Evolutionary conservation across 345 rosid species (phyloP), one percentile per base, ranked within the genome.

Genomic region (Corchorus capsularis): DNA sequence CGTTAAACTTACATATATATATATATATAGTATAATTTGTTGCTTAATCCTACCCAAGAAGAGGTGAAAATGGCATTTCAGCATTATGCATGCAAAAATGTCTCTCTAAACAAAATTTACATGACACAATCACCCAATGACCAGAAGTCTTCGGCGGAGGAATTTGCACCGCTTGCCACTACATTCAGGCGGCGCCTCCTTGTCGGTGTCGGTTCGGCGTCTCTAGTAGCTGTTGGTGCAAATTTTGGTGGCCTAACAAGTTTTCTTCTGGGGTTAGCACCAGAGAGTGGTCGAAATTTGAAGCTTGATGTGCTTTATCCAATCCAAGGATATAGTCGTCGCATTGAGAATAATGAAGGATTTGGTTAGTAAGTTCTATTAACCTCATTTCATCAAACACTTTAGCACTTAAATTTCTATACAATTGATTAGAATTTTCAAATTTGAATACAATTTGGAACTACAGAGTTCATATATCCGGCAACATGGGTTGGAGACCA

Each of bases 231-330:
- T 2, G 72, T 89, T 4, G 99, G 99, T 11, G 97, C 99, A 12
- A 89, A 96, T 78, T 96, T 93, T 68, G 88, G 84, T 60, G 94
- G 96, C 75, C 60, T 89, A 61, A 93, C 97, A 0, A 96, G 98
- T 78, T 89, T 78, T n/a, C 57, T 96, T 15, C 94, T 96, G 0
- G 91, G 96, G 9, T 85, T 92, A 9, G 88, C 87, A 3, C 96
- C 99, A 10, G 92, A 82, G 55, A 80, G 45, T 16, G 94, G 96
- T 39, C 79, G 90, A 74, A 82, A 77, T 76, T 81, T 93, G 32
- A 91, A 92, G 87, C 87, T 96, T 22, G 99, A 93, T 56, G 92
- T 91, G 66, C 77, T 96, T 46, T 96, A 92, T 86, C 96, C 95
- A 0, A 87, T 93, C 46, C 71, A 69, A 56, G 97, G 99, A 54